Percentiles rank a stretch among this genome's conserved stretches.
Conservation (phyloP, 169 alveolate species). For the Cryptosporidium ryanae region DNA sequence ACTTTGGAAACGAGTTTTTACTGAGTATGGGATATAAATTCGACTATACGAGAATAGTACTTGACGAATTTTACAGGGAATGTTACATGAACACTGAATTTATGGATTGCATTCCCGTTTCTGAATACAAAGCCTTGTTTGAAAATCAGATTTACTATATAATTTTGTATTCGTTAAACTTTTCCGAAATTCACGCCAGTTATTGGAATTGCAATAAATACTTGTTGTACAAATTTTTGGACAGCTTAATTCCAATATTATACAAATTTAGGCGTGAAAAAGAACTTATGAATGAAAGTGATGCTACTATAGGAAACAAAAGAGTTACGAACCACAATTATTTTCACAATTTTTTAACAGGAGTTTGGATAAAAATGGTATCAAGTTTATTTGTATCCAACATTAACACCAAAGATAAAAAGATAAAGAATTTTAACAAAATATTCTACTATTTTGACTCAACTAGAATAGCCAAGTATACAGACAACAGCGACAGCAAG, state of each 20-base stretch:
- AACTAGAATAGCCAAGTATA: neutral
- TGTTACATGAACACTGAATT: slow-evolving; percentile 20
- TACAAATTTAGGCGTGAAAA: neutral
- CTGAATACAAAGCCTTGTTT: slow-evolving; percentile 5
- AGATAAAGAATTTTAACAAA: neutral
- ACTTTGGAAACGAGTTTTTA: slow-evolving; percentile 58
- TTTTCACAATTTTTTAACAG: neutral
- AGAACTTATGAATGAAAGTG: too few species aligned
- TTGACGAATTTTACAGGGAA: slow-evolving; percentile 25
- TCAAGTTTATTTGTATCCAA: too few species aligned
- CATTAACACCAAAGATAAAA: neutral
- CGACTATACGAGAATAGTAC: slow-evolving; percentile 38
- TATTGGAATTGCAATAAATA: slow-evolving; percentile 33
- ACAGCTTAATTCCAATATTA: slow-evolving; percentile 12
- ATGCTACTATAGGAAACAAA: too few species aligned
- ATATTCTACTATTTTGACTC: slow-evolving; percentile 19
- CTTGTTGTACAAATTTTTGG: slow-evolving; percentile 30
- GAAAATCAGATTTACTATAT: slow-evolving; percentile 19
- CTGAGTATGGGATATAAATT: slow-evolving; percentile 58
- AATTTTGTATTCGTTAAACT: slow-evolving; percentile 16
- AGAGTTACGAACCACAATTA: neutral
- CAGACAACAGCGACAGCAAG: neutral
- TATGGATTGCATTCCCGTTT: neutral
- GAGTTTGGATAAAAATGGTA: slow-evolving; percentile 10
- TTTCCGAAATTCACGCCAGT: neutral